phyloP scores from a whole-genome alignment of 306 rosid species.

The Gastrolobium bilobum region DNA sequence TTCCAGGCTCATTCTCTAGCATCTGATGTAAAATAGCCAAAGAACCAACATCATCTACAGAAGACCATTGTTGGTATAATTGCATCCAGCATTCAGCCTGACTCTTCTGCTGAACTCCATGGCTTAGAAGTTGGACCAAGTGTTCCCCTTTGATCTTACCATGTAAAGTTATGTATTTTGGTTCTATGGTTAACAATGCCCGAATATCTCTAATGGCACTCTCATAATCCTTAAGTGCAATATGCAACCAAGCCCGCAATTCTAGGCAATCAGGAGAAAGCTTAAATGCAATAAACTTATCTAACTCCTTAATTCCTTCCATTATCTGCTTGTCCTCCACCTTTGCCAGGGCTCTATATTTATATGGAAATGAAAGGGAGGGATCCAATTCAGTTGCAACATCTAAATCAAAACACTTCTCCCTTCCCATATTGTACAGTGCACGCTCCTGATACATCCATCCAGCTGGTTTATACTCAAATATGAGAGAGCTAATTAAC shows the following conservation, averaged over 20 bases:
- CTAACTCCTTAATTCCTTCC: slow-evolving; percentile 73
- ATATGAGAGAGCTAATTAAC: slow-evolving; percentile 71
- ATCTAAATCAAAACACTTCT: slow-evolving; percentile 73
- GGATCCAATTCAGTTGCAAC: slow-evolving; percentile 83
- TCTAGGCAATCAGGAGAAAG: slow-evolving; percentile 78
- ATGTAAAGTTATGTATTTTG: slow-evolving; percentile 64
- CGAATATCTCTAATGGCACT: slow-evolving; percentile 75
- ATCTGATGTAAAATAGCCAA: slow-evolving; percentile 84
- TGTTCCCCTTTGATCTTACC: slow-evolving; percentile 66
- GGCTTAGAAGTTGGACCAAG: slow-evolving; percentile 63
- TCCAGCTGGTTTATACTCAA: slow-evolving; percentile 73
- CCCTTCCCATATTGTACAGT: slow-evolving; percentile 75
- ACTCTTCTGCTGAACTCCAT: slow-evolving; percentile 57
- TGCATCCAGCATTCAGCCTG: slow-evolving; percentile 92
- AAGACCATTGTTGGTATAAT: slow-evolving; percentile 83
- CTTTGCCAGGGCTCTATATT: slow-evolving; percentile 67
- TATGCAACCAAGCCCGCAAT: slow-evolving; percentile 77
- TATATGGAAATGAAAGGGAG: slow-evolving; percentile 75
- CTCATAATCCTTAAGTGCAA: slow-evolving; percentile 67
- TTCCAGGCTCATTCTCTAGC: slow-evolving; percentile 74
- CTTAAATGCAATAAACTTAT: slow-evolving; percentile 73
- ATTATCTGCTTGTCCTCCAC: slow-evolving; percentile 73
- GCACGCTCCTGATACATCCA: slow-evolving; percentile 96
- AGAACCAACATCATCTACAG: slow-evolving; percentile 85
- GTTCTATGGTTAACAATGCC: slow-evolving; percentile 77